These are phyloP conservation scores for Antrodiella citrinella DNA, from an alignment of 768 basidiomycete genomes.

Conservation along the genomic window DNA sequence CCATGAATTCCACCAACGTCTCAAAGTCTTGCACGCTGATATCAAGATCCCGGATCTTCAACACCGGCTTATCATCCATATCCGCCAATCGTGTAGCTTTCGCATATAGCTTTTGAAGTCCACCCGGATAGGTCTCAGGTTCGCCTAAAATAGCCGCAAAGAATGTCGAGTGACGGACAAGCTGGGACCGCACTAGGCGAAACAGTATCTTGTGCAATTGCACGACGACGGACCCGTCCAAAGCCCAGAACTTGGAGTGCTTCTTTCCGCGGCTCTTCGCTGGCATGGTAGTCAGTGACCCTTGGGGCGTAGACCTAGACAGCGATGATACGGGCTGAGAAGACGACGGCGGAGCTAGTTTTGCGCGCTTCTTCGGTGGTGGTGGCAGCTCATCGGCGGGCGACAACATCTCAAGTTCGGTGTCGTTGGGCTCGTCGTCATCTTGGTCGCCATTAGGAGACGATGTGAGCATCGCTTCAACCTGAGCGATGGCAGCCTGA, in stretches of 20 bases:
- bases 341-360: background rate
- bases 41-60: constrained; percentile 10
- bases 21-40: constrained; percentile 25
- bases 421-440: background rate
- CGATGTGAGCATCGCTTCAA: background rate
- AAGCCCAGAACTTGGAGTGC: constrained; percentile 24
- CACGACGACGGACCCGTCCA: constrained; percentile 29
- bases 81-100: background rate
- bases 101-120: constrained; percentile 12
- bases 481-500: background rate
- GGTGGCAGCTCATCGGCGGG: too few relatives aligned
- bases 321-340: background rate
- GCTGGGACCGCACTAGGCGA: constrained; percentile 28
- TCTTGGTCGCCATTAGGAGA: background rate
- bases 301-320: background rate
- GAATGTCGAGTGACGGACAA: constrained; percentile 24
- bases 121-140: background rate
- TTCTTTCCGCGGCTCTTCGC: background rate
- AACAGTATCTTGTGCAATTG: constrained; percentile 28
- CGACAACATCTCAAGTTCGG: background rate
- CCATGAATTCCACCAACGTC: constrained; percentile 23
- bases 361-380: background rate
- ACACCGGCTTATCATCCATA: background rate
- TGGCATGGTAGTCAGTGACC: background rate
- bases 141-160: constrained; percentile 17